These are phyloP conservation scores for Sabuloglossum arenarium DNA, from an alignment of 495 filamentous ascomycete genomes.

Conservation along the genomic window DNA sequence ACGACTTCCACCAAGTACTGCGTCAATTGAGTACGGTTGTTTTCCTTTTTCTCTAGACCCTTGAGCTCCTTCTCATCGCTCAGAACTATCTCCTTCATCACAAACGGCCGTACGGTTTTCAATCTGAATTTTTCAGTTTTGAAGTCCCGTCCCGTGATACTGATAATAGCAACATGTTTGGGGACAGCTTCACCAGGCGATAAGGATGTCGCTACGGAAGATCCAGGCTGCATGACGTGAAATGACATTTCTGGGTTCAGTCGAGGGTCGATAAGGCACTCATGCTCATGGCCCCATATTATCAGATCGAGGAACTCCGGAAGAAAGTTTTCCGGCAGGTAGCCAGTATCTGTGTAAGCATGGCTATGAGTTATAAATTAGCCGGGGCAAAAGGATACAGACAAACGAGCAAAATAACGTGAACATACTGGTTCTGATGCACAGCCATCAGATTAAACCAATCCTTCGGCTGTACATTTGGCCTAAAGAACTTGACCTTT, in stretches of 20 bases:
- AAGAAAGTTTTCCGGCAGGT: conserved; percentile 84
- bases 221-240: conserved; percentile 92
- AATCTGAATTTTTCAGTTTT: conserved; percentile 61
- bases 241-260: conserved; percentile 75
- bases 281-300: conserved; percentile 95
- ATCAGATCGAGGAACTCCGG: conserved; percentile 83
- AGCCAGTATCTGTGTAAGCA: conserved; percentile 71
- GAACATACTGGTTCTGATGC: conserved; percentile 68
- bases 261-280: conserved; percentile 71
- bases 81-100: conserved; percentile 65
- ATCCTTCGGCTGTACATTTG: conserved; percentile 59
- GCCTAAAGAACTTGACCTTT: conserved; percentile 83
- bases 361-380: conserved; percentile 22
- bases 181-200: conserved; percentile 75
- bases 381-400: not conserved
- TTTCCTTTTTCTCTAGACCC: conserved; percentile 53
- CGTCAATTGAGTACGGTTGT: conserved; percentile 65
- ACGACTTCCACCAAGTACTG: conserved; percentile 55
- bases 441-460: conserved; percentile 96
- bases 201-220: conserved; percentile 85
- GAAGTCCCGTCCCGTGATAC: conserved; percentile 64
- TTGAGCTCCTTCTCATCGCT: conserved; percentile 56
- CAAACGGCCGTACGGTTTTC: conserved; percentile 78
- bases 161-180: conserved; percentile 78
- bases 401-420: not conserved